Base-by-base conservation (phyloP, 768 basidiomycete genomes). In the Galerina marginata region DNA sequence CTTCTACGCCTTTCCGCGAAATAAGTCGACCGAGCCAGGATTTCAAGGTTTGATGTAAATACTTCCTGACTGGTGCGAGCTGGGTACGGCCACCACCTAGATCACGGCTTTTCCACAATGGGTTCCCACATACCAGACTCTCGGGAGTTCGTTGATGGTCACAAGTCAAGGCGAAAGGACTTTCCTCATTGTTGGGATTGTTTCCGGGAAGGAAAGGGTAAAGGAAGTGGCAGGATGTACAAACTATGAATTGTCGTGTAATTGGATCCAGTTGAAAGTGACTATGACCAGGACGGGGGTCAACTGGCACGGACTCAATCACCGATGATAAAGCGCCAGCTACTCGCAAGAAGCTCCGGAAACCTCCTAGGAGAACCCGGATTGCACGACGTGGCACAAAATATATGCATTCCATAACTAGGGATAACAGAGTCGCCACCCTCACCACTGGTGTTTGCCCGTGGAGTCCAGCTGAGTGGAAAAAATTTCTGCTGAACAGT, bases 181-280 rank as follows among this genome's bases (percentile, higher is more conserved):
- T n/a, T n/a, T n/a, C n/a, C n/a, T n/a, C n/a, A n/a, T n/a, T n/a
- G n/a, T n/a, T 60, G 25, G 60, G 20, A 20, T 44, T 20, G 0
- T 66, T 44, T 12, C 40, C 11, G 37, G n/a, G n/a, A n/a, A n/a
- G n/a, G 37, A 65, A 62, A 5, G 68, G 63, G n/a, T n/a, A n/a
- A n/a, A n/a, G n/a, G n/a, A n/a, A n/a, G n/a, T n/a, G n/a, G n/a
- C n/a, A n/a, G n/a, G 39, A 49, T 4, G 69, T 64, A 49, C 75
- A 76, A 23, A 46, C 62, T 0, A 73, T 7, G 55, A 63, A 72
- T 14, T 56, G 46, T 0, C 46, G 51, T 2, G 63, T 64, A 10
- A 67, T 50, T 1, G 74, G 69, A 42, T 74, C 70, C 3, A 76
- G 55, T 52, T 61, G 39, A 14, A 70, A 65, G 10, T 44, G 52